Conservation (phyloP, 2,329 filamentous ascomycete species). For the Diaporthe sp. region DNA sequence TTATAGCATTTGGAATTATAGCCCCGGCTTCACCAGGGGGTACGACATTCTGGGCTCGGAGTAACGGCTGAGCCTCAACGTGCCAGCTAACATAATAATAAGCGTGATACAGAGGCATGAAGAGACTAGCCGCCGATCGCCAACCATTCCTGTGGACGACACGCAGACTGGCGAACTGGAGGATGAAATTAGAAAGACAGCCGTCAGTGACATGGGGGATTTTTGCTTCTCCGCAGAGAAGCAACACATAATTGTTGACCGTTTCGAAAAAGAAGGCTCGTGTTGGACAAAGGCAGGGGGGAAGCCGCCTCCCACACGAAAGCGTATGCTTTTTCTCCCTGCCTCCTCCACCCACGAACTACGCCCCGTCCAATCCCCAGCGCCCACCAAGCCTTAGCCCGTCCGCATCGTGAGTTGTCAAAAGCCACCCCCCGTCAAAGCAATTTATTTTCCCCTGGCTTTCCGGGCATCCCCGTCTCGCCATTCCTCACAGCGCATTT, state of each 20-base stretch:
- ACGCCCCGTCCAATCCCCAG: constrained; percentile 8
- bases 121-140: neutral
- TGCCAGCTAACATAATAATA: neutral
- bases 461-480: constrained; percentile 5
- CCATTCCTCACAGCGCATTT: neutral
- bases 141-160: neutral
- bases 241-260: neutral
- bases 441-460: neutral
- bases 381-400: constrained; percentile 23
- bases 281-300: constrained; percentile 7
- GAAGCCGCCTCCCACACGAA: neutral
- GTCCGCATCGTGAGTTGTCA: constrained; percentile 32
- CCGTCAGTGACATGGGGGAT: constrained; percentile 3
- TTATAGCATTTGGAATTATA: neutral
- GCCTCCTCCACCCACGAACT: constrained; percentile 12
- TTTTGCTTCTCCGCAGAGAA: constrained; percentile 5
- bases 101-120: neutral
- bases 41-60: constrained; percentile 10
- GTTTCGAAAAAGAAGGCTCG: constrained; percentile 9
- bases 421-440: constrained; percentile 14
- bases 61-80: neutral
- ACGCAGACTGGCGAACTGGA: neutral
- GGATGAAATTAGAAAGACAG: neutral
- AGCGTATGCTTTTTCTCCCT: constrained; percentile 5
- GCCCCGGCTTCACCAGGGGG: neutral